Base-by-base conservation (phyloP, 805 yeast species). In the Candida silvicultrix region DNA sequence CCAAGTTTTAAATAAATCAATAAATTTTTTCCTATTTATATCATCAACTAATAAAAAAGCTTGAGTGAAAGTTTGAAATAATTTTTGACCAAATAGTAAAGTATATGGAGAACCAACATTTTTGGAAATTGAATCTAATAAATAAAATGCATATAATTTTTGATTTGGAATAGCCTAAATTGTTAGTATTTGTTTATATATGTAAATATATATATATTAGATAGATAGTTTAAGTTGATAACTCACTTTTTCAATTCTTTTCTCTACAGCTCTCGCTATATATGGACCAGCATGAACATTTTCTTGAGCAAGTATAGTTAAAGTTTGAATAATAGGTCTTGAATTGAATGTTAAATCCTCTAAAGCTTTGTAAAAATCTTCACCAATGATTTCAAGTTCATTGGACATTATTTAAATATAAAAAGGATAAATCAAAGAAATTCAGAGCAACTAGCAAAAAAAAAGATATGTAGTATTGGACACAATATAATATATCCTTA, bases 61-160 rank as follows among this genome's bases (percentile, higher is more conserved):
- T 50, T 79, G 81, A 22, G 85, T 81, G 65, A 85, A 92, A 3
- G 86, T 69, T 53, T 75, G 77, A 66, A 77, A 84, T 41, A 89
- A 67, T 51, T 82, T 81, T 52, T 79, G 73, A 44, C 90, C 83
- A 61, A 94, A 80, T 43, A 86, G 63, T 7, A 81, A 72, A n/a
- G 89, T 86, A 63, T 92, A 94, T 2, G 98, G 97, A 49, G 82
- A 76, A 9, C 97, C 97, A 29, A 88, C 83, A 57, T 83, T 87
- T 64, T 94, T 94, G 67, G 92, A 85, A 41, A 94, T 85, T 16
- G 97, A 89, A 64, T 94, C 98, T 46, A 94, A 66, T 40, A 92
- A 73, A 60, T 92, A 94, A 49, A 94, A 73, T 4, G 94, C 81
- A 56, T 78, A 94, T 41, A 94, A 73, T 65, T 94, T 94, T 53